Base-by-base conservation (phyloP, 179 eudicot species). In the Beta corolliflora region DNA sequence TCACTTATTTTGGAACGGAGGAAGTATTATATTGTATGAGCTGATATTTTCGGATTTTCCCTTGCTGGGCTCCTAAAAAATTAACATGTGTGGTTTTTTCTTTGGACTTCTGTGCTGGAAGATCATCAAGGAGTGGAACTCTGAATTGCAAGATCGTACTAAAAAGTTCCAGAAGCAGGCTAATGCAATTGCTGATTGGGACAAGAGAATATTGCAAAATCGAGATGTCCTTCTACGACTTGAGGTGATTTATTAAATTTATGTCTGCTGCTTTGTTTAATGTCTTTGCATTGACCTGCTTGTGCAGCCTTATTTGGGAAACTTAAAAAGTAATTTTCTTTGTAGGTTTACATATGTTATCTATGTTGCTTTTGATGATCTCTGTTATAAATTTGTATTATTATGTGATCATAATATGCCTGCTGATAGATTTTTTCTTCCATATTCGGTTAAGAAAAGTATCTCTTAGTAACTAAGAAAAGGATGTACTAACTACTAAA, bases 81-180 rank as follows among this genome's bases (percentile, higher is more conserved):
- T 72, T 83, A 78, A 77, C 58, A 36, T 76, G 61, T 21, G 14
- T 65, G n/a, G 31, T n/a, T 6, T 77, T 44, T 73, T 53, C 18
- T 44, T 13, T 44, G 45, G 36, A 65, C 68, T 14, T 9, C 75
- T 73, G 73, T 74, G 48, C 16, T 81, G 76, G 66, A 50, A 95
- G 98, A 95, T 95, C 58, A 95, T 95, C 75, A 95, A 93, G 86
- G 97, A 93, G 77, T 95, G 98, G 98, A 95, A 93, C 88, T 87
- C 90, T 79, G 98, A 95, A 82, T 87, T 95, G 12, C 98, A 90
- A 82, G 97, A 92, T 76, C 93, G 95, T 54, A 88, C 97, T 65
- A 88, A 88, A 25, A 95, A 93, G 75, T 95, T 95, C 83, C 89
- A 89, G 80, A 95, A 93, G 88, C 98, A 95, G 68, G 97, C 98